Conservation (phyloP, 345 rosid species). For the Diplotaxis tenuifolia region DNA sequence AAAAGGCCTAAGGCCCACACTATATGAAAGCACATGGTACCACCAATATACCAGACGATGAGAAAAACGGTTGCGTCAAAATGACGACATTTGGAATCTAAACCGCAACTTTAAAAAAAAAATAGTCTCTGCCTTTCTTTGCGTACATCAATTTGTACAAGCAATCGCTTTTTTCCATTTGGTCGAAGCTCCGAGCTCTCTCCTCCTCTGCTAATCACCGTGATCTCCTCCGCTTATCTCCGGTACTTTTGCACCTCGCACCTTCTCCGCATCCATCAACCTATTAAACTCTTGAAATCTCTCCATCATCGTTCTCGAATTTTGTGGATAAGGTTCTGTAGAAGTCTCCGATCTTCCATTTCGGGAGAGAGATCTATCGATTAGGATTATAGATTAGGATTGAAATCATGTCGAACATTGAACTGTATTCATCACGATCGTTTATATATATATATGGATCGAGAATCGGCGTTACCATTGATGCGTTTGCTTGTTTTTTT, state of each 20-base stretch:
- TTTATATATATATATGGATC: not conserved
- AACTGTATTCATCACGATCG: not conserved
- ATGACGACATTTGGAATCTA: constrained; percentile 43
- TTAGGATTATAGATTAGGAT: not conserved
- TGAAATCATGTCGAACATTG: not conserved
- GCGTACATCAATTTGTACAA: constrained; percentile 39
- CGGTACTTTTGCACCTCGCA: not conserved
- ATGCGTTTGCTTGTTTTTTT: not conserved
- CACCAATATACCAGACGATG: too few relatives aligned
- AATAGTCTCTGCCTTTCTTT: not conserved
- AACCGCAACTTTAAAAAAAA: constrained; percentile 26
- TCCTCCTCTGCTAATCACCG: not conserved
- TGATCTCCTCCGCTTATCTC: not conserved
- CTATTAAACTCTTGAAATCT: not conserved
- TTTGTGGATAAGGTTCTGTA: not conserved
- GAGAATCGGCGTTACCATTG: not conserved
- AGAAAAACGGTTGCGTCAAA: constrained; percentile 37
- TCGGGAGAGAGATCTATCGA: not conserved
- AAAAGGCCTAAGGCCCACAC: too few relatives aligned
- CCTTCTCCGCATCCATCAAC: not conserved
- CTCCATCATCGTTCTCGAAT: not conserved
- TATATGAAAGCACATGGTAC: too few relatives aligned
- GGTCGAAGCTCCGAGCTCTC: constrained; percentile 29
- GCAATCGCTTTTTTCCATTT: constrained; percentile 27
- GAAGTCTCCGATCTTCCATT: not conserved